Conservation (phyloP, 257 asterid genomes). For the Solanum neorickii region DNA sequence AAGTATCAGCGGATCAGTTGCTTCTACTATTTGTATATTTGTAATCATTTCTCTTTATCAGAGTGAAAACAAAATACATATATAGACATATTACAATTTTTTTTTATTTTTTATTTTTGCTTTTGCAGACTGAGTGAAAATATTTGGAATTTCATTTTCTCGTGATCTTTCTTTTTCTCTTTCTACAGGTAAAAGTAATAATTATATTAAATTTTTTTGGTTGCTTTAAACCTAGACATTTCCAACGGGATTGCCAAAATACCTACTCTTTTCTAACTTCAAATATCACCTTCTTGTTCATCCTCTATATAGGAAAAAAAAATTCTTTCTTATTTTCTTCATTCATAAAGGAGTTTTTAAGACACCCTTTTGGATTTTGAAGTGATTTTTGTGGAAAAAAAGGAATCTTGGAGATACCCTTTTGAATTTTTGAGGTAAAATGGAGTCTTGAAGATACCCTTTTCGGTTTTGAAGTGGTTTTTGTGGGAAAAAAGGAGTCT, state of each 20-base stretch:
- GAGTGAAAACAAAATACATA: background rate
- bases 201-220: background rate
- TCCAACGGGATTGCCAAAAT: background rate
- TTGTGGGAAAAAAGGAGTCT: background rate
- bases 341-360: background rate
- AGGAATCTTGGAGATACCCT: background rate
- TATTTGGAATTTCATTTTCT: background rate
- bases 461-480: background rate
- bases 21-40: conserved; percentile 6
- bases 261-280: background rate
- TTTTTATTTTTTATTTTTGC: background rate
- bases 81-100: background rate
- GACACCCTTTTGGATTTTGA: background rate
- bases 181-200: background rate
- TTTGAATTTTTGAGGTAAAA: conserved; percentile 23
- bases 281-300: background rate
- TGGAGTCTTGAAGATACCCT: conserved; percentile 9
- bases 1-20: conserved; percentile 10
- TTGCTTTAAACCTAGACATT: conserved; percentile 1
- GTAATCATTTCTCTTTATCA: conserved; percentile 12
- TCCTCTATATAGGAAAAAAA: background rate
- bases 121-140: background rate
- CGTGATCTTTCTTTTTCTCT: background rate
- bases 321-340: too few species aligned
- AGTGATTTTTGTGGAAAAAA: background rate